Percentiles rank a stretch among this genome's conserved stretches.
These are phyloP conservation scores for Penicillium ucsense DNA, from an alignment of 495 filamentous ascomycete genomes.

Conservation along the genomic window DNA sequence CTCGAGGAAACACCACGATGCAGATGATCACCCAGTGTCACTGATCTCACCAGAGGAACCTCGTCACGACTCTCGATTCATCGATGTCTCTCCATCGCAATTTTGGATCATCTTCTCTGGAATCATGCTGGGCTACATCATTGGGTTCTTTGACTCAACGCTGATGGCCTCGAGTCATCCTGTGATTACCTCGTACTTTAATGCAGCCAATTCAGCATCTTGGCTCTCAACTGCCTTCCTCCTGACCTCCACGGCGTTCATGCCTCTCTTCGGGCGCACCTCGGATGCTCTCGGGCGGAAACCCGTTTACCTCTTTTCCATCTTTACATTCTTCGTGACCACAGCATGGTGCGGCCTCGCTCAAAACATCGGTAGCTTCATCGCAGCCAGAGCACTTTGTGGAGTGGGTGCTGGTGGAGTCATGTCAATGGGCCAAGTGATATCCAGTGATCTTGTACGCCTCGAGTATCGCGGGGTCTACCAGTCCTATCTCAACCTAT, in stretches of 20 bases:
- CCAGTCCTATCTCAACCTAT: constrained; percentile 69
- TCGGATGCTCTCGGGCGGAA: constrained; percentile 69
- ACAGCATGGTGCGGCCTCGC: constrained; percentile 69
- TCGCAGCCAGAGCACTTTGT: constrained; percentile 61
- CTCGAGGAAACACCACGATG: constrained; percentile 6
- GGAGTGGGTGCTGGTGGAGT: constrained; percentile 68
- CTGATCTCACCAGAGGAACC: constrained; percentile 7
- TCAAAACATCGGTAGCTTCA: constrained; percentile 61
- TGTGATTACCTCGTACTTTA: constrained; percentile 71
- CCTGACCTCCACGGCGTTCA: constrained; percentile 64
- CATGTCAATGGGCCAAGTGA: constrained; percentile 61
- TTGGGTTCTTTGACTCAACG: constrained; percentile 62
- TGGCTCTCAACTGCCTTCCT: constrained; percentile 76
- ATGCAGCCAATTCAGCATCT: constrained; percentile 63
- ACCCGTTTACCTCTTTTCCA: constrained; percentile 53
- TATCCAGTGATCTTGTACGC: constrained; percentile 65
- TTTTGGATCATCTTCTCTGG: constrained; percentile 48
- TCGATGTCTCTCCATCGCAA: constrained; percentile 32
- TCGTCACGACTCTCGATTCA: constrained; percentile 28
- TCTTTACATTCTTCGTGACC: constrained; percentile 52
- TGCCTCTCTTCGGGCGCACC: constrained; percentile 61
- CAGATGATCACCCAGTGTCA: constrained; percentile 2
- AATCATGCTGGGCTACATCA: constrained; percentile 37
- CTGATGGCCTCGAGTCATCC: constrained; percentile 78
- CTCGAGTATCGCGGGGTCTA: constrained; percentile 66